phyloP scores from a whole-genome alignment of 805 yeast genomes.

The Cyberlindnera nakhonratchasimensis region DNA sequence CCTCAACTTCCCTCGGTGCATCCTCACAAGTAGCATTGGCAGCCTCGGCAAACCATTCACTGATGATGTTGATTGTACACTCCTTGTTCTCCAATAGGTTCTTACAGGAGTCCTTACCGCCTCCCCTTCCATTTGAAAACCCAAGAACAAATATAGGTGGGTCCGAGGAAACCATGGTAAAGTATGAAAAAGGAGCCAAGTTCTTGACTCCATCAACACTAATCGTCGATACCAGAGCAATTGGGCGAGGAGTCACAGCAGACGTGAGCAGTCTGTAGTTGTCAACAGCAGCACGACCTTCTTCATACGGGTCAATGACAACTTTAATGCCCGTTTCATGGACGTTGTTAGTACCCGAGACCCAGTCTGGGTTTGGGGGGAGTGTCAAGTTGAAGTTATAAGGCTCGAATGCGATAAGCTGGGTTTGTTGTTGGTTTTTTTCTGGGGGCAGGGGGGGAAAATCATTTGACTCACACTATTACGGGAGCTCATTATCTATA shows the following conservation, averaged over 20 bases:
- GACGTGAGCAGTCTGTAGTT: conserved; percentile 52
- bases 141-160: conserved; percentile 59
- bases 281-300: conserved; percentile 23
- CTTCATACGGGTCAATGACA: conserved; percentile 40
- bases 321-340: conserved; percentile 31
- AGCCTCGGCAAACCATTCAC: conserved; percentile 65
- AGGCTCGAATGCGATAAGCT: conserved; percentile 4
- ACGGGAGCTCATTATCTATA: too few relatives aligned
- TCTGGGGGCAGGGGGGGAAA: not conserved
- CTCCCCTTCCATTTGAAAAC: conserved; percentile 35
- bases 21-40: conserved; percentile 48
- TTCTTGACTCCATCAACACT: conserved; percentile 41
- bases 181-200: conserved; percentile 61
- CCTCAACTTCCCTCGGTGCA: conserved; percentile 49
- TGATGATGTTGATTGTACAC: conserved; percentile 51
- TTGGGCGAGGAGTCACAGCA: conserved; percentile 57
- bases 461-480: too few relatives aligned
- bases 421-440: not conserved
- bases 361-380: conserved; percentile 14
- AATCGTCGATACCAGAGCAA: conserved; percentile 53
- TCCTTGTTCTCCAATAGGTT: conserved; percentile 52
- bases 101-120: conserved; percentile 45
- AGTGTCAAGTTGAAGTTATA: conserved; percentile 3
- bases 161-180: conserved; percentile 43
- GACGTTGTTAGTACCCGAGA: conserved; percentile 2